Conservation (phyloP, 139 green algal species). For the Ostreobium quekettii region DNA sequence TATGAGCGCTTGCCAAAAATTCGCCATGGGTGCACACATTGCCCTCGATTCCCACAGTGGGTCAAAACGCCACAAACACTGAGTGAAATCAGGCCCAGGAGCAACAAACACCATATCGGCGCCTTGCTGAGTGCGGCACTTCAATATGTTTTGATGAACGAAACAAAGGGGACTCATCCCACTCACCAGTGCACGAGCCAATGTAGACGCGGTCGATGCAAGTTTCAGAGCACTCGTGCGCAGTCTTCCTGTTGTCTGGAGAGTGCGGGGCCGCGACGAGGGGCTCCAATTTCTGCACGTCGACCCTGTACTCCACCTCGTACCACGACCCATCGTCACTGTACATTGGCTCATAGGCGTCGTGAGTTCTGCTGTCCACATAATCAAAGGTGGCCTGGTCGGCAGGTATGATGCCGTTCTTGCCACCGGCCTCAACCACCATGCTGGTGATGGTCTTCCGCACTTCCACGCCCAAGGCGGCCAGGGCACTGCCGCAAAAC, state of each 20-base stretch:
- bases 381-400: slow-evolving; percentile 94
- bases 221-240: slow-evolving; percentile 69
- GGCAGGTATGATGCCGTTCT: slow-evolving; percentile 69
- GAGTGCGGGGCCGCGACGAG: slow-evolving; percentile 90
- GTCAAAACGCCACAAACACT: no score
- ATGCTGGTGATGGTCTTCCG: slow-evolving; percentile 98
- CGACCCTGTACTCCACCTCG: slow-evolving; percentile 29
- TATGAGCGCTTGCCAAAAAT: no score
- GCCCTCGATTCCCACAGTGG: no score
- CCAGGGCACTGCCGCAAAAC: slow-evolving; percentile 72
- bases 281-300: slow-evolving; percentile 89
- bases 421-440: slow-evolving; percentile 83
- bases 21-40: no score
- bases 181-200: slow-evolving; percentile 59
- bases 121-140: no score
- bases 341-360: slow-evolving; percentile 71
- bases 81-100: no score
- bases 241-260: slow-evolving; percentile 89
- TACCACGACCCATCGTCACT: slow-evolving; percentile 3
- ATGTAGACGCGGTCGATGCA: slow-evolving; percentile 96
- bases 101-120: no score
- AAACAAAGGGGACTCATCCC: not conserved
- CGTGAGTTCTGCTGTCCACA: slow-evolving; percentile 59
- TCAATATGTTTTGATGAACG: no score
- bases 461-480: slow-evolving; percentile 92